Evolutionary conservation across 78 protist species (phyloP).

Genomic region (Diacronema lutheri): DNA sequence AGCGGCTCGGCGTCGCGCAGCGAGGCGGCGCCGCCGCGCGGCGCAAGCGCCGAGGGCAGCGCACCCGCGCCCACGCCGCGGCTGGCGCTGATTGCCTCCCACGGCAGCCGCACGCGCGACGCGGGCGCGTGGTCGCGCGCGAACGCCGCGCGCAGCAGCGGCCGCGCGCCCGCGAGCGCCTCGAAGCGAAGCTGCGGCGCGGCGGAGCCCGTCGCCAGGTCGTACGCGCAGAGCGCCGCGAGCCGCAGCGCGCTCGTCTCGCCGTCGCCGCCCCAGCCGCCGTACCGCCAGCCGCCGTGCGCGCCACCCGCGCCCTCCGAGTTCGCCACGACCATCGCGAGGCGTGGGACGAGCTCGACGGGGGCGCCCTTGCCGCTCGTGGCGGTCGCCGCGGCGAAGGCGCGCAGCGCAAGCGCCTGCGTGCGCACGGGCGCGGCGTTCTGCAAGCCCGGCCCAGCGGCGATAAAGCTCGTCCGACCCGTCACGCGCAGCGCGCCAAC

Average conservation of each 20-base stretch:
- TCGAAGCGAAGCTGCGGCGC: not conserved
- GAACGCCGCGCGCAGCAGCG: not conserved
- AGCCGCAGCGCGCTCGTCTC: not conserved
- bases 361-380: not conserved
- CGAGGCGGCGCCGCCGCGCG: not conserved
- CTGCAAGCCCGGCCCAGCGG: not conserved
- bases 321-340: no score
- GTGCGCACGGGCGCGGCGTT: not conserved
- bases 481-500: not conserved
- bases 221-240: slow-evolving; percentile 7
- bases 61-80: not conserved
- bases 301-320: no score
- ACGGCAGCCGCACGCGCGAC: not conserved
- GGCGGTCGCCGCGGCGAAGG: not conserved
- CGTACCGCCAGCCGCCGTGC: not conserved
- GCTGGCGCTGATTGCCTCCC: not conserved
- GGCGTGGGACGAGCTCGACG: not conserved
- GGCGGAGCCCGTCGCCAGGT: not conserved
- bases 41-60: not conserved
- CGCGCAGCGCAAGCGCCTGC: not conserved
- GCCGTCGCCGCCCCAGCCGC: not conserved
- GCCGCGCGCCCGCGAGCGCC: not conserved
- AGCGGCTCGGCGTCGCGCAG: not conserved
- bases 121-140: not conserved
- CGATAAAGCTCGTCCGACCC: slow-evolving; percentile 3